A percentile compares a stretch with the other conserved stretches of the same genome.
These are phyloP conservation scores for Magnolia changhungtana DNA, from an alignment of 164 flowering plant species.

Conservation along the genomic window DNA sequence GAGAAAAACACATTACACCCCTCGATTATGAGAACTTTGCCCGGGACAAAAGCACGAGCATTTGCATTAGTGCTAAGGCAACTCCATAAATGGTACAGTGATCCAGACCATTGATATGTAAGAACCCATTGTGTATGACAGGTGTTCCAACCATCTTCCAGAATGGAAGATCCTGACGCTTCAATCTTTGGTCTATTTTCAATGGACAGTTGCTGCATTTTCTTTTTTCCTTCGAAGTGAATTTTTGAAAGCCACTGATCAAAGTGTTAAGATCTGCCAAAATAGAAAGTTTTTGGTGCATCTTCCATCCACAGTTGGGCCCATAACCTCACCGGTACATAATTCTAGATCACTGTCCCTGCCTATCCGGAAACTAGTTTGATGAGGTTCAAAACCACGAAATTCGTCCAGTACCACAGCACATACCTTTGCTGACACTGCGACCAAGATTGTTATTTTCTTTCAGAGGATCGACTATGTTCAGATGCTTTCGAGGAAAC, in stretches of 20 bases:
- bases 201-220: neutral
- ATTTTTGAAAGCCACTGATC: neutral
- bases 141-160: neutral
- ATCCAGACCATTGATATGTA: no score
- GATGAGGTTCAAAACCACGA: neutral
- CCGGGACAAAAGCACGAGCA: neutral
- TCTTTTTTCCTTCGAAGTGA: no score
- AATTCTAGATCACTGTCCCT: no score
- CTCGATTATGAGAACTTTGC: neutral
- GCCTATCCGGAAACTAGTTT: neutral
- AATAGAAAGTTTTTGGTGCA: neutral
- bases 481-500: conserved; percentile 69
- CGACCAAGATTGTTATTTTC: conserved; percentile 87
- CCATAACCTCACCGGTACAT: neutral
- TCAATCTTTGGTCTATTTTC: neutral
- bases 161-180: neutral
- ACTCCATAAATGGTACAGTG: neutral
- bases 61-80: neutral
- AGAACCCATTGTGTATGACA: neutral
- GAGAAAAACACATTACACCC: neutral
- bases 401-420: neutral
- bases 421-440: conserved; percentile 74
- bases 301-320: neutral
- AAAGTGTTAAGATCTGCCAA: neutral
- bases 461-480: conserved; percentile 82